Base-by-base conservation (phyloP, 169 alveolate genomes). In the Babesia ovis region DNA sequence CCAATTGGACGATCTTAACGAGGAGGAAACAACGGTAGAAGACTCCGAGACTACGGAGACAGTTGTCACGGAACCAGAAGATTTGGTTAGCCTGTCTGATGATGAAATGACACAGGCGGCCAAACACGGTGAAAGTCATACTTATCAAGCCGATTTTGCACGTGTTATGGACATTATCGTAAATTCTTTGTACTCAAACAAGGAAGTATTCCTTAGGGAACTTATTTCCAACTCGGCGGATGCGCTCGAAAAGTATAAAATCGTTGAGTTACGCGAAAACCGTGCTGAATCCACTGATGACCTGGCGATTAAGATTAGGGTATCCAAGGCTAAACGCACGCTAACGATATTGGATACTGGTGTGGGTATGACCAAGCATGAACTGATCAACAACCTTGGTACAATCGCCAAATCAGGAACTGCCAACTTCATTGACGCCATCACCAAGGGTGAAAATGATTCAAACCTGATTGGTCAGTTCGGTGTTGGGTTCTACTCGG, bases 381-480 rank as follows among this genome's bases (percentile, higher is more conserved):
- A 98, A 71, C 85, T 98, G 69, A 97, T 97, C 77, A 96, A 96
- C 86, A 97, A 97, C 91, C 90, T 98, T 79, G 99, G 99, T 31
- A 97, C 99, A 16, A 97, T 98, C 20, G 99, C 99, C 55, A 97
- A 97, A 89, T 97, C 99, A 8, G 99, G 99, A 31, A 98, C 99
- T 4, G 96, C 99, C 12, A 95, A 97, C 85, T 98, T 98, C 90
- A 86, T 98, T 61, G 99, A 97, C 75, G 97, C 98, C 25, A 92
- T 98, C 35, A 94, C 98, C 12, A 94, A 94, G 83, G 93, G 92
- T 53, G 98, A 97, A 32, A 96, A 96, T 42, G 97, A 95, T 60
- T 91, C 97, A 72, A 95, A 95, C 82, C 90, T 98, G 69, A 98
- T 98, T 66, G 99, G 99, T 18, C 99, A 98, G 91, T 98, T 98